These are phyloP conservation scores for Thalassiosira hispida DNA, from an alignment of 352 stramenopile genomes.

Conservation along the genomic window DNA sequence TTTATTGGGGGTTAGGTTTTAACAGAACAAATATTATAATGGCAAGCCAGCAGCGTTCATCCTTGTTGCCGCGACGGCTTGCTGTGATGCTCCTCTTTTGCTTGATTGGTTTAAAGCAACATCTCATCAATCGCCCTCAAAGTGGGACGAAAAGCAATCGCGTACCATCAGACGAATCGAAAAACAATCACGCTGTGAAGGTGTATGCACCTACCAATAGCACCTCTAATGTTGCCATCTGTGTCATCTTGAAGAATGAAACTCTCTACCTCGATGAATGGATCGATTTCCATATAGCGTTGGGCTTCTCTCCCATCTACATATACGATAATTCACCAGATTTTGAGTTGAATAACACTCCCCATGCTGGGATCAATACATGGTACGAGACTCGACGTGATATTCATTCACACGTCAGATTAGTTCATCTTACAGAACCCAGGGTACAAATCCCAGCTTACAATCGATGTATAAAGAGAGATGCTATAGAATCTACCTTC, in stretches of 20 bases:
- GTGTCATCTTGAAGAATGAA: constrained; percentile 43
- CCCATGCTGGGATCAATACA: background rate
- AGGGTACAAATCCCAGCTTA: constrained; percentile 6
- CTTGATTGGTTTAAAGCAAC: too few relatives aligned
- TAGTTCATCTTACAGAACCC: background rate
- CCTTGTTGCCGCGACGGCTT: too few relatives aligned
- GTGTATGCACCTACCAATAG: constrained; percentile 5
- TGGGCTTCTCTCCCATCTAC: constrained; percentile 66
- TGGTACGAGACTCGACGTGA: background rate
- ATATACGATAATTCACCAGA: constrained; percentile 68
- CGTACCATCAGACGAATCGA: too few relatives aligned
- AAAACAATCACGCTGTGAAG: too few relatives aligned
- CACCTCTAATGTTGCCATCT: constrained; percentile 33
- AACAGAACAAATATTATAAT: too few relatives aligned
- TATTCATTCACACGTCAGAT: background rate
- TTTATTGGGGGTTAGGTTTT: too few relatives aligned
- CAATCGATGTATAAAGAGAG: constrained; percentile 16
- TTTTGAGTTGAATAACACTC: constrained; percentile 33
- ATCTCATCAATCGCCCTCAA: too few relatives aligned
- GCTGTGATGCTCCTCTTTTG: too few relatives aligned
- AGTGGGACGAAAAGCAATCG: too few relatives aligned
- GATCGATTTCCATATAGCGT: constrained; percentile 61
- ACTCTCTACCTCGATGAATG: constrained; percentile 62
- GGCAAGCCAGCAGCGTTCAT: too few relatives aligned
- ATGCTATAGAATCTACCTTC: constrained; percentile 20